Conservation (phyloP, 495 filamentous ascomycete genomes). For the Xylaria palmicola region DNA sequence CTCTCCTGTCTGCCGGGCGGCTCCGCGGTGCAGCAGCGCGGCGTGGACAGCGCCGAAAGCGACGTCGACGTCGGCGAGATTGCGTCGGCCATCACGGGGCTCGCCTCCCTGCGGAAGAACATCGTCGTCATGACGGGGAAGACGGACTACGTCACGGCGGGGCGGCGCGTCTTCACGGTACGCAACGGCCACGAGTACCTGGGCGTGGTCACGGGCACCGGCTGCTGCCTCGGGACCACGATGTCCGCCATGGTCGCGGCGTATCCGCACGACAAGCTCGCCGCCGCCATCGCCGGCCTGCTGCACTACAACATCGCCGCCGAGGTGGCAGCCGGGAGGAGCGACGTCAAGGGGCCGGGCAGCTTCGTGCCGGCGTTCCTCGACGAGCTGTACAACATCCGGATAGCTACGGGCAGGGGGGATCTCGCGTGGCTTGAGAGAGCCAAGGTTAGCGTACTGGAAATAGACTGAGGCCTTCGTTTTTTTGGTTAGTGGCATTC, state of each 20-base stretch:
- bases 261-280: conserved; percentile 60
- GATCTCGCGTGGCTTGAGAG: conserved; percentile 55
- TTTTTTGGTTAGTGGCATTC: too few species aligned
- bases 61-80: conserved; percentile 54
- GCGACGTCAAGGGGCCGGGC: conserved; percentile 72
- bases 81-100: conserved; percentile 57
- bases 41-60: conserved; percentile 77
- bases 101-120: conserved; percentile 67
- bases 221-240: conserved; percentile 81
- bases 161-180: conserved; percentile 61
- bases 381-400: conserved; percentile 62
- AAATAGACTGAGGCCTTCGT: too few species aligned
- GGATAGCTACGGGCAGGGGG: conserved; percentile 45
- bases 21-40: conserved; percentile 63
- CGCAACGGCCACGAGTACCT: conserved; percentile 77
- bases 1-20: conserved; percentile 67
- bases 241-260: conserved; percentile 71
- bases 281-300: conserved; percentile 64
- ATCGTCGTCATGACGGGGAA: conserved; percentile 85
- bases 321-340: conserved; percentile 63
- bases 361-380: conserved; percentile 87
- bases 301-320: conserved; percentile 85
- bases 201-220: conserved; percentile 81
- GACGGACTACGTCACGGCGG: conserved; percentile 78
- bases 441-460: conserved; percentile 47